Base-by-base conservation (phyloP, 2,329 filamentous ascomycete genomes). In the Cladorrhinum sp. region DNA sequence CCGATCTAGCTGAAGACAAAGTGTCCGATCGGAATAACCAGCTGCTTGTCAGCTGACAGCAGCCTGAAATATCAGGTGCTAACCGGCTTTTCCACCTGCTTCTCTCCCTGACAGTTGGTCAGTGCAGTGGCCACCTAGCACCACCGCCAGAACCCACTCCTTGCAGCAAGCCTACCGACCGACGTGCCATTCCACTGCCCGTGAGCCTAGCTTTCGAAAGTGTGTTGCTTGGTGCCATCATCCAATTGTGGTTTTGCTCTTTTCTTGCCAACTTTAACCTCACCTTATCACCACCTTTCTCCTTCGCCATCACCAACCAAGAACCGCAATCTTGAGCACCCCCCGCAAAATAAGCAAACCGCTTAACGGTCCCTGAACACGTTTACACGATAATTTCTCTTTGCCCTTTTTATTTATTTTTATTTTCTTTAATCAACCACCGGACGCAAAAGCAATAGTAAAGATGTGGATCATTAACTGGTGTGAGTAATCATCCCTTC, bases 391-490 rank as follows among this genome's bases (percentile, higher is more conserved):
- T n/a, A n/a, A 54, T 63, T 67, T 58, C 41, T 60, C 60, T 51
- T 57, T 54, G 2, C 10, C 29, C 23, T 18, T 7, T 20, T 18
- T 32, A 25, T n/a, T 56, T 48, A 27, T 48, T 56, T 27, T 23
- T 49, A n/a, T 56, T 27, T 24, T 55, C 20, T 25, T 49, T 36
- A 38, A 45, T n/a, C 36, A 41, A 16, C 36, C 7, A 29, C 4
- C 36, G 16, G 16, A 13, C 36, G 10, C 36, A 3, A 41, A 52
- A 24, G 20, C 18, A 16, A 38, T 36, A n/a, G 66, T 68, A 78
- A 82, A 73, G 66, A 96, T 96, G 92, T 96, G 91, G 91, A 90
- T 96, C 76, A 79, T 96, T 75, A 92, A 93, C 85, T 96, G 92
- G 92, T 96, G 91, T 96, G 92, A 74, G 86, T 81, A 58, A 10